A percentile compares a stretch with the other conserved stretches of the same genome.
phyloP scores from a whole-genome alignment of 352 stramenopile species.

The Phytophthora vignae region DNA sequence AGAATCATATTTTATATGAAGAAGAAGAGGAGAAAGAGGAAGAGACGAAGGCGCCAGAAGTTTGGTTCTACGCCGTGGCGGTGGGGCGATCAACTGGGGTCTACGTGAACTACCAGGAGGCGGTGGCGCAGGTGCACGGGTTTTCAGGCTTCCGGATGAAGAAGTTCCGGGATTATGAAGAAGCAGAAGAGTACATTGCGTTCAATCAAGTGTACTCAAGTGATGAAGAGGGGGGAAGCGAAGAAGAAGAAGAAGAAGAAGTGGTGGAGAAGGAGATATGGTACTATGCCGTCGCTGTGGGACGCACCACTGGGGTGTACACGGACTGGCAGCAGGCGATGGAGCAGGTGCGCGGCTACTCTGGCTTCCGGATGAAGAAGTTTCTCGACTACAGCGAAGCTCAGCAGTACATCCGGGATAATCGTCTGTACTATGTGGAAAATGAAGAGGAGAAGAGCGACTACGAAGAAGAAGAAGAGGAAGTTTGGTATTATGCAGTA shows the following conservation, averaged over 20 bases:
- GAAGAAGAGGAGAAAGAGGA: slow-evolving; percentile 7
- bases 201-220: slow-evolving; percentile 25
- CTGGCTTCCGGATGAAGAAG: slow-evolving; percentile 65
- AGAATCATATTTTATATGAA: background rate
- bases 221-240: slow-evolving; percentile 19
- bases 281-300: slow-evolving; percentile 63
- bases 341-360: slow-evolving; percentile 59
- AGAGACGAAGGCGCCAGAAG: background rate
- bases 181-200: slow-evolving; percentile 19
- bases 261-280: slow-evolving; percentile 9
- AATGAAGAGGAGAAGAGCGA: slow-evolving; percentile 11
- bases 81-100: slow-evolving; percentile 52
- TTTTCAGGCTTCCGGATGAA: slow-evolving; percentile 27
- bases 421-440: background rate
- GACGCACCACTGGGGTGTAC: slow-evolving; percentile 54
- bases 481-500: slow-evolving; percentile 44
- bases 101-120: slow-evolving; percentile 33
- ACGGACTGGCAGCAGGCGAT: slow-evolving; percentile 44
- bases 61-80: slow-evolving; percentile 56
- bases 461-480: slow-evolving; percentile 27
- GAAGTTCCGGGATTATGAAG: slow-evolving; percentile 15
- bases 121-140: slow-evolving; percentile 15
- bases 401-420: slow-evolving; percentile 14
- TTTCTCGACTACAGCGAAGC: slow-evolving; percentile 56
- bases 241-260: slow-evolving; percentile 2